A percentile compares a stretch with the other conserved stretches of the same genome.
Conservation (phyloP, 2,329 filamentous ascomycete species). For the Cryphonectria parasitica region DNA sequence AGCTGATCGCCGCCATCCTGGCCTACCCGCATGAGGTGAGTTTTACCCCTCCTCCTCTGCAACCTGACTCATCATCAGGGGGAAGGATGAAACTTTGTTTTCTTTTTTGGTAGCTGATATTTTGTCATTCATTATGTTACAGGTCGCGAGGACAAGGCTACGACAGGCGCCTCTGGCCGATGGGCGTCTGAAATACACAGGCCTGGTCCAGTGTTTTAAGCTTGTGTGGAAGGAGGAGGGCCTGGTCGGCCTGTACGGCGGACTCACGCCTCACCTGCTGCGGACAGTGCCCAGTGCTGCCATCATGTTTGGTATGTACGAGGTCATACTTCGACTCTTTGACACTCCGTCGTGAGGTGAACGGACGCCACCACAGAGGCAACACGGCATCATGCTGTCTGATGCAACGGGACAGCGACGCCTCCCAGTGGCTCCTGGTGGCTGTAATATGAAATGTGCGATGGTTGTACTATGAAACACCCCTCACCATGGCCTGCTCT, state of each 20-base stretch:
- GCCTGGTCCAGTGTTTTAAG: conserved; percentile 85
- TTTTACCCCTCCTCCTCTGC: conserved; percentile 9
- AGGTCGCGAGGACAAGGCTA: conserved; percentile 82
- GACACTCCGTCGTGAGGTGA: conserved; percentile 34
- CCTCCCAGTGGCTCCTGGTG: not conserved
- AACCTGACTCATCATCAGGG: no score
- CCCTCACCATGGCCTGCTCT: not conserved
- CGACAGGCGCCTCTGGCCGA: conserved; percentile 79
- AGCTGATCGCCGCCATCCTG: conserved; percentile 79
- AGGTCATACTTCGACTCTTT: conserved; percentile 58
- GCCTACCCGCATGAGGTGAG: conserved; percentile 91
- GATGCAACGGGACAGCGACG: not conserved
- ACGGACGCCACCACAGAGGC: not conserved
- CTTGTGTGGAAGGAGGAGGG: conserved; percentile 89
- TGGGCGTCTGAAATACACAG: conserved; percentile 82
- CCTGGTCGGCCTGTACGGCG: conserved; percentile 83
- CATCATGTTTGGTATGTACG: conserved; percentile 95
- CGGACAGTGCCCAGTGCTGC: conserved; percentile 89
- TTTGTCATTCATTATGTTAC: not conserved
- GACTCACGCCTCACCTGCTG: conserved; percentile 88
- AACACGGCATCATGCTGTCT: not conserved
- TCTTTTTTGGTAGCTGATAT: not conserved
- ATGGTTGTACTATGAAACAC: not conserved
- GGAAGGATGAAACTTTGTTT: not conserved
- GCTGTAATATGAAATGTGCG: not conserved